phyloP scores from a whole-genome alignment of 2,329 filamentous ascomycete genomes.

The Tolypocladium endophyticum region DNA sequence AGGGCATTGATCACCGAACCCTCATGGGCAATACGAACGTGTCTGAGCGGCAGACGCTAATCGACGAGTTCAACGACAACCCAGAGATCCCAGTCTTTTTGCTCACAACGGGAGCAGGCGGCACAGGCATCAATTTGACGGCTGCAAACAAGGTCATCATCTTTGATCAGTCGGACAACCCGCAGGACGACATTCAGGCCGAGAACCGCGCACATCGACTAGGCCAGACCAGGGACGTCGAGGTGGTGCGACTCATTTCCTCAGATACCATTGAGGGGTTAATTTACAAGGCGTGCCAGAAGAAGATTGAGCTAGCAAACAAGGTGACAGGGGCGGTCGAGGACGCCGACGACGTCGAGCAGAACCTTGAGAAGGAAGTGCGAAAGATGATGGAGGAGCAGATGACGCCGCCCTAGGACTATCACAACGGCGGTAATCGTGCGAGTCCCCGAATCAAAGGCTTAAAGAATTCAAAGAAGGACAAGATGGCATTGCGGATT shows the following conservation, averaged over 20 bases:
- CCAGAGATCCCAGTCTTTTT: slow-evolving; percentile 78
- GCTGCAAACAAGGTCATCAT: slow-evolving; percentile 96
- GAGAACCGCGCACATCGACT: slow-evolving; percentile 95
- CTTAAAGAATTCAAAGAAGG: neutral
- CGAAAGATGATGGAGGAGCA: slow-evolving; percentile 30
- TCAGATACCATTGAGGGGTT: slow-evolving; percentile 82
- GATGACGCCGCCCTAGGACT: slow-evolving; percentile 26
- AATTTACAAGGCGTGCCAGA: slow-evolving; percentile 81
- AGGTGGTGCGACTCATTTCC: slow-evolving; percentile 78
- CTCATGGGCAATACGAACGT: slow-evolving; percentile 80
- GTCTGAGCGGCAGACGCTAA: slow-evolving; percentile 71
- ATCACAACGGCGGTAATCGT: slow-evolving; percentile 5
- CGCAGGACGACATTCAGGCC: slow-evolving; percentile 95
- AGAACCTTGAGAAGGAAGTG: slow-evolving; percentile 32
- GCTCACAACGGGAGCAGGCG: slow-evolving; percentile 84
- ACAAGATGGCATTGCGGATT: neutral
- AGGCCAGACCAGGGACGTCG: slow-evolving; percentile 81
- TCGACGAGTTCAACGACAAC: slow-evolving; percentile 76
- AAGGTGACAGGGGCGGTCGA: slow-evolving; percentile 36
- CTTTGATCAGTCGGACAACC: slow-evolving; percentile 95
- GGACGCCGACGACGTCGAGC: slow-evolving; percentile 18
- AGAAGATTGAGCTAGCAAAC: slow-evolving; percentile 80
- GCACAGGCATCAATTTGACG: slow-evolving; percentile 93
- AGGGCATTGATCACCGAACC: slow-evolving; percentile 68
- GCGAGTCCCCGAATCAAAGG: neutral